Evolutionary conservation across 345 rosid species (phyloP).

Genomic region (Euphorbia tirucalli): DNA sequence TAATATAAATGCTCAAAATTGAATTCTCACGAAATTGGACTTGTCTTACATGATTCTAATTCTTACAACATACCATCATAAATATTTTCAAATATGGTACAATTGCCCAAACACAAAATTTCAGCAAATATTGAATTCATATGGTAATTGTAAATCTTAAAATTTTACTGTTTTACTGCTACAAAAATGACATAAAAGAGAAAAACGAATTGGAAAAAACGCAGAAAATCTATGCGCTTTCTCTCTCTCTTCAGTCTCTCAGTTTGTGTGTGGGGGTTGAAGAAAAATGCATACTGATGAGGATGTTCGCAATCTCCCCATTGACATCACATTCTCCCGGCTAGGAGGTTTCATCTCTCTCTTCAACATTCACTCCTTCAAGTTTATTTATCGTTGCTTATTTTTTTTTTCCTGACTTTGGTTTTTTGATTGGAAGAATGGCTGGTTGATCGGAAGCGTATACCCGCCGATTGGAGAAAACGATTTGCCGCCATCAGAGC

Average conservation of each 20-base stretch:
- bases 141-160: no score
- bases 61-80: no score
- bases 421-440: conserved; percentile 52
- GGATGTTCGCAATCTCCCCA: conserved; percentile 83
- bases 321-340: conserved; percentile 90
- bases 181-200: background rate
- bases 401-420: background rate
- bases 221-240: background rate
- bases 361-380: background rate
- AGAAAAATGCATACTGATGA: conserved; percentile 54
- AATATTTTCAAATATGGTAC: no score
- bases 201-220: background rate
- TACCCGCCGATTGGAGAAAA: conserved; percentile 92
- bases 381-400: background rate
- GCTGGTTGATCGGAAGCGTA: conserved; percentile 95
- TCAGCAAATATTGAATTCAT: no score
- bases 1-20: no score
- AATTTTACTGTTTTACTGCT: no score
- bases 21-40: no score
- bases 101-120: no score
- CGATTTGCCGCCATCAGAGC: conserved; percentile 64
- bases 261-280: background rate
- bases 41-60: no score
- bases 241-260: background rate
- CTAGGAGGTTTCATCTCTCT: conserved; percentile 58